A percentile compares a stretch with the other conserved stretches of the same genome.
Evolutionary conservation across 257 asterid species (phyloP).

Genomic region (Nicotiana tomentosiformis): DNA sequence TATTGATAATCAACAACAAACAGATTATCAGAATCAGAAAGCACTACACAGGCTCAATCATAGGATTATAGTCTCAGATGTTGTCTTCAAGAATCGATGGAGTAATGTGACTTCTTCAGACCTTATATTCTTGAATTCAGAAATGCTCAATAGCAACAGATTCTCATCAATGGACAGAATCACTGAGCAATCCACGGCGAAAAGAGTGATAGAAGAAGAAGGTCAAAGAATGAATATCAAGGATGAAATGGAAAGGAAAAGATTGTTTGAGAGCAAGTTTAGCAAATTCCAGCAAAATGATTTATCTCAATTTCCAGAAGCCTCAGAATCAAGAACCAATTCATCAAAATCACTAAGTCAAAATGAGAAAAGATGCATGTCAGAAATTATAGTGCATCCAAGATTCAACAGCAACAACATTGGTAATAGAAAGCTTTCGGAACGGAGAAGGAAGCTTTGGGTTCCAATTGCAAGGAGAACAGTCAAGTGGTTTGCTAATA

Average conservation of each 20-base stretch:
- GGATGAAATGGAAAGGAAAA: constrained; percentile 7
- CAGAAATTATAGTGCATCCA: constrained; percentile 56
- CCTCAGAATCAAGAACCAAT: constrained; percentile 3
- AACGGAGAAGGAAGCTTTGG: constrained; percentile 55
- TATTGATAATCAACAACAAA: neutral
- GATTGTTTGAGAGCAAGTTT: neutral
- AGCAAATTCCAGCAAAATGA: neutral
- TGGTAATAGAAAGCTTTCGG: constrained; percentile 18
- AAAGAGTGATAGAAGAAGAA: neutral
- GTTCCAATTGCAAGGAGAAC: constrained; percentile 77
- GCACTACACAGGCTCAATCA: constrained; percentile 40
- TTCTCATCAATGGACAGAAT: constrained; percentile 19
- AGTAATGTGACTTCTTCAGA: constrained; percentile 60
- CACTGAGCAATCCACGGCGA: neutral
- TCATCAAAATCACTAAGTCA: constrained; percentile 11
- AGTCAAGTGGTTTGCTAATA: constrained; percentile 65
- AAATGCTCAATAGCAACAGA: constrained; percentile 39
- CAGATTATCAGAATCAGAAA: neutral
- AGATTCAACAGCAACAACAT: constrained; percentile 28
- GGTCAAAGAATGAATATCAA: neutral
- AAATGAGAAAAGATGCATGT: constrained; percentile 52
- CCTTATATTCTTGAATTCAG: constrained; percentile 47
- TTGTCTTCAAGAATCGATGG: constrained; percentile 49
- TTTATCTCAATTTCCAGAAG: neutral
- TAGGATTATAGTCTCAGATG: constrained; percentile 37